Evolutionary conservation across 331 rosid species (phyloP).

Genomic region (Telfairia occidentalis): DNA sequence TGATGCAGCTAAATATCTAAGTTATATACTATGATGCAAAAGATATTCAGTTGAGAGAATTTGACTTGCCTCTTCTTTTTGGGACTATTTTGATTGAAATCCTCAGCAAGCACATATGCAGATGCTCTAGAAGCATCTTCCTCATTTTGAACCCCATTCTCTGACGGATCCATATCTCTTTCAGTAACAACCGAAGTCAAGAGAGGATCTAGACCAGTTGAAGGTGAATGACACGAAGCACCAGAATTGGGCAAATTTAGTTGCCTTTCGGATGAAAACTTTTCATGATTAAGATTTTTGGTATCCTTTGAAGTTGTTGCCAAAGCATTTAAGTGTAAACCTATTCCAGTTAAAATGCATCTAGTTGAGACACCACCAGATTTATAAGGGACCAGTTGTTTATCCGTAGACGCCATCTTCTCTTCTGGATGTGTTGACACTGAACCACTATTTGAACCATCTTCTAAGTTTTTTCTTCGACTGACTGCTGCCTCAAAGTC

Average conservation of each 20-base stretch:
- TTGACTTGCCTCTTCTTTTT: conserved; percentile 61
- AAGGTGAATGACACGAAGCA: conserved; percentile 30
- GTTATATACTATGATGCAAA: not conserved
- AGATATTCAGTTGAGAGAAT: conserved; percentile 7
- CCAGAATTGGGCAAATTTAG: conserved; percentile 25
- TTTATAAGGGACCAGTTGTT: conserved; percentile 31
- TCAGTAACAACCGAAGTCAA: conserved; percentile 29
- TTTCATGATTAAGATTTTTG: conserved; percentile 27
- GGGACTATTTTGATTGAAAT: conserved; percentile 58
- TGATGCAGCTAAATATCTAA: conserved; percentile 1
- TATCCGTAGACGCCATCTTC: conserved; percentile 24
- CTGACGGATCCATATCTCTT: conserved; percentile 32
- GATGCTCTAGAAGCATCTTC: conserved; percentile 49
- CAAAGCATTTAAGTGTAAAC: conserved; percentile 72
- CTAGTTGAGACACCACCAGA: conserved; percentile 28
- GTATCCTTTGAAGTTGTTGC: conserved; percentile 37
- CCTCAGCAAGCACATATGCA: conserved; percentile 38
- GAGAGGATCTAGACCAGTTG: conserved; percentile 33
- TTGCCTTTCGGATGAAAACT: conserved; percentile 35
- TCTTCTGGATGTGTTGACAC: conserved; percentile 32
- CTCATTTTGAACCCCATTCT: conserved; percentile 37
- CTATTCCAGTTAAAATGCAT: conserved; percentile 59
- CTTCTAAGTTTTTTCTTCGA: conserved; percentile 36
- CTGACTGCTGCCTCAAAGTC: conserved; percentile 60
- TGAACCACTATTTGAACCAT: conserved; percentile 35